Evolutionary conservation across 1,284 basidiomycete species (phyloP).

Genomic region (Gomphus bonarii): DNA sequence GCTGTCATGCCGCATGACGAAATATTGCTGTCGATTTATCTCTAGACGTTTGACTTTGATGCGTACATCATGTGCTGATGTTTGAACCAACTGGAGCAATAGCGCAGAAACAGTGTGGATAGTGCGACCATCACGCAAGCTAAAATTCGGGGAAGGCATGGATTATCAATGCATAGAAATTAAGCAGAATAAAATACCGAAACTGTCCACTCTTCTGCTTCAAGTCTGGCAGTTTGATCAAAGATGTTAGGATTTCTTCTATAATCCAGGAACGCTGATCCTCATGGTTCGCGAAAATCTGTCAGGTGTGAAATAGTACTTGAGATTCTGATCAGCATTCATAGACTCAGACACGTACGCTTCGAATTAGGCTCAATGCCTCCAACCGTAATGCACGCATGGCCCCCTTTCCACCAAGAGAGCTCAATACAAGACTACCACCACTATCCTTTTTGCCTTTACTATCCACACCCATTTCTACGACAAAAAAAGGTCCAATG

Average conservation of each 20-base stretch:
- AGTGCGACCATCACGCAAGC: conserved; percentile 70
- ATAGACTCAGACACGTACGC: conserved; percentile 39
- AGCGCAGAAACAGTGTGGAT: conserved; percentile 91
- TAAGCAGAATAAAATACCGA: conserved; percentile 37
- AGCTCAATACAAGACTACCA: conserved; percentile 53
- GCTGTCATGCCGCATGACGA: conserved; percentile 42
- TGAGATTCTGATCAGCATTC: neutral
- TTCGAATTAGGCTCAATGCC: conserved; percentile 73
- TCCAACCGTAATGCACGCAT: conserved; percentile 79
- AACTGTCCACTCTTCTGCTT: conserved; percentile 84
- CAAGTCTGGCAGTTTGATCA: conserved; percentile 84
- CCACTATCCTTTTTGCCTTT: conserved; percentile 44
- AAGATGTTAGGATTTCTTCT: conserved; percentile 84
- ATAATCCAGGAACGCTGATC: conserved; percentile 93
- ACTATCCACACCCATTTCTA: conserved; percentile 42
- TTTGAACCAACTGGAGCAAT: conserved; percentile 91
- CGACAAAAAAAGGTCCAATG: conserved; percentile 87
- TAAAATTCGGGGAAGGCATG: neutral
- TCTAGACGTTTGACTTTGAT: conserved; percentile 49
- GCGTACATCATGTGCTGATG: conserved; percentile 74
- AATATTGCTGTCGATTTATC: conserved; percentile 49
- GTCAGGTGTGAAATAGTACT: conserved; percentile 10
- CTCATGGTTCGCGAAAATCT: conserved; percentile 86
- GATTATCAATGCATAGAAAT: neutral
- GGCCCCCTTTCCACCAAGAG: conserved; percentile 31